Percentiles rank a stretch among this genome's conserved stretches.
These are phyloP conservation scores for Pistacia integerrima DNA, from an alignment of 345 rosid species.

Conservation along the genomic window DNA sequence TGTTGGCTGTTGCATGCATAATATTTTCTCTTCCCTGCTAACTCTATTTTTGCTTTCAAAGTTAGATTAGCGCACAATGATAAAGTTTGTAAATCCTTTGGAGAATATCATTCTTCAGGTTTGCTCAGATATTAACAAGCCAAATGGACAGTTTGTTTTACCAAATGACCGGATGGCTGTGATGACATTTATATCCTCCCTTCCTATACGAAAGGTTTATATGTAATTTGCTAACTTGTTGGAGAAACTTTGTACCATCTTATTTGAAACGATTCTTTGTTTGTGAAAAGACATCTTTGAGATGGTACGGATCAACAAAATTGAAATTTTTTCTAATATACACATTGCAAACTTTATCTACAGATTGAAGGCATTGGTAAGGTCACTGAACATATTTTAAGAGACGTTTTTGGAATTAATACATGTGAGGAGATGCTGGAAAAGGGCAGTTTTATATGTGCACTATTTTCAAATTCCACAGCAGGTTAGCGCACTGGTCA, in stretches of 20 bases:
- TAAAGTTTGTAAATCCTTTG: not conserved
- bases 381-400: slow-evolving; percentile 81
- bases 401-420: slow-evolving; percentile 70
- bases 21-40: not conserved
- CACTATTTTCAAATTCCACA: slow-evolving; percentile 73
- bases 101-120: slow-evolving; percentile 46
- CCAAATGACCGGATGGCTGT: slow-evolving; percentile 73
- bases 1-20: too few species aligned
- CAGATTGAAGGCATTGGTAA: slow-evolving; percentile 98
- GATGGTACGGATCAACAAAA: not conserved
- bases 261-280: slow-evolving; percentile 11
- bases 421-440: slow-evolving; percentile 83
- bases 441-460: slow-evolving; percentile 70
- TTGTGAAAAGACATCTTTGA: not conserved
- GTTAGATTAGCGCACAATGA: not conserved
- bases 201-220: slow-evolving; percentile 83
- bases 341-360: slow-evolving; percentile 11
- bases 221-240: slow-evolving; percentile 6
- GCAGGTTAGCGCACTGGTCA: slow-evolving; percentile 56
- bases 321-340: slow-evolving; percentile 9
- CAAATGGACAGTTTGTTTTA: slow-evolving; percentile 92
- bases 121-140: slow-evolving; percentile 96
- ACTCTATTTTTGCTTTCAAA: not conserved
- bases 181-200: slow-evolving; percentile 81
- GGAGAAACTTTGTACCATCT: not conserved